phyloP scores from a whole-genome alignment of 345 rosid species.

The Euphorbia lathyris region DNA sequence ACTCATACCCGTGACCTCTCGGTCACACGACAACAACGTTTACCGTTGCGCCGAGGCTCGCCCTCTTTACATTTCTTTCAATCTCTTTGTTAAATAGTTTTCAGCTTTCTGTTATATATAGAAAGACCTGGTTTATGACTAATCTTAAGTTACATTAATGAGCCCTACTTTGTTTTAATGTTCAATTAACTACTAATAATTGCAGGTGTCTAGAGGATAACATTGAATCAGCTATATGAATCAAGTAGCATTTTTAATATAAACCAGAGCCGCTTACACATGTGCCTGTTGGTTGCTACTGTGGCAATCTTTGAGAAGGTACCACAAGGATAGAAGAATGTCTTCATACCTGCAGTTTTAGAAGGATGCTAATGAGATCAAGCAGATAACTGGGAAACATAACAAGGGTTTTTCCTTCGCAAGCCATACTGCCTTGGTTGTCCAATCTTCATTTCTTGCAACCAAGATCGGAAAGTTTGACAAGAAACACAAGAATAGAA shows the following conservation, averaged over 20 bases:
- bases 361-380: slow-evolving; percentile 13
- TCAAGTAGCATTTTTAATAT: not conserved
- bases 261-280: slow-evolving; percentile 55
- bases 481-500: not conserved
- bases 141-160: not conserved
- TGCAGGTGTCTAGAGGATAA: no score
- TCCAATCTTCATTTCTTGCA: not conserved
- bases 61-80: no score
- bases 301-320: slow-evolving; percentile 82
- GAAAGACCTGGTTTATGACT: not conserved
- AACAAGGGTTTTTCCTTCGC: not conserved
- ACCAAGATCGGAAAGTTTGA: not conserved
- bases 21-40: no score
- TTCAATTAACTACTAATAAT: no score
- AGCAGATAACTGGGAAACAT: not conserved
- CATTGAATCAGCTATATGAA: not conserved
- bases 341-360: slow-evolving; percentile 62
- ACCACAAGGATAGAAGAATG: slow-evolving; percentile 87
- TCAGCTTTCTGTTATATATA: no score
- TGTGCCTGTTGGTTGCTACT: slow-evolving; percentile 74
- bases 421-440: not conserved
- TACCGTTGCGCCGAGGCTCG: no score
- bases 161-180: no score
- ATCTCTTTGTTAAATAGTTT: no score
- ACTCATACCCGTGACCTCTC: no score